Base-by-base conservation (phyloP, 495 filamentous ascomycete genomes). In the Halenospora varia region DNA sequence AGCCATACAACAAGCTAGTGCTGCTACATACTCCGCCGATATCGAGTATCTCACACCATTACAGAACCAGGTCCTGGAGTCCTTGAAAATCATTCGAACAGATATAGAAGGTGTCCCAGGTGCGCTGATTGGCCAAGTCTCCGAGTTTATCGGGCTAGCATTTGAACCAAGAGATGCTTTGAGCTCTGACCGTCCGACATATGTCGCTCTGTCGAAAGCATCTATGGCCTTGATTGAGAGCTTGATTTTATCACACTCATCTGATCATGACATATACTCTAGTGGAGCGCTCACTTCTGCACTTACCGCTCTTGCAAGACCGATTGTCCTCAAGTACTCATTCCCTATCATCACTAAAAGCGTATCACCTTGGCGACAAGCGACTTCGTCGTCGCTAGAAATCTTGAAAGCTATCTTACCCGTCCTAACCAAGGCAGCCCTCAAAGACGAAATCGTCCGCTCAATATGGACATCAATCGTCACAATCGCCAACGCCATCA, bases 121-220 rank as follows among this genome's bases (percentile, higher is more conserved):
- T 4, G 77, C 81, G 2, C 75, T 96, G 55, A 78, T 95, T 51
- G 71, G 75, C 35, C 82, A 86, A 46, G 76, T 92, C 15, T 79
- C 88, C 4, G 78, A 87, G 35, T 81, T 96, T 44, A 80, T 83
- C 18, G 83, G 81, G 0, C 66, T 98, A 13, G 82, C 90, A 2
- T 89, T 87, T 66, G 71, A 69, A 2, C 24, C 57, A 1, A 64
- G 55, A 46, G 53, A 53, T 25, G 61, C 62, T 3, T 48, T 69
- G 1, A 69, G 71, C 55, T 51, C 51, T 46, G 57, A 54, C 19
- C 81, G 76, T 58, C 85, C 88, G 2, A 91, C 89, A 1, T 97
- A 88, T 66, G 82, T 98, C 48, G 91, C 94, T 17, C 81, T 97
- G 64, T 92, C 92, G 0, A 90, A 87, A 66, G 78, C 82, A 19